Base-by-base conservation (phyloP, 345 rosid genomes). In the Angophora floribunda region DNA sequence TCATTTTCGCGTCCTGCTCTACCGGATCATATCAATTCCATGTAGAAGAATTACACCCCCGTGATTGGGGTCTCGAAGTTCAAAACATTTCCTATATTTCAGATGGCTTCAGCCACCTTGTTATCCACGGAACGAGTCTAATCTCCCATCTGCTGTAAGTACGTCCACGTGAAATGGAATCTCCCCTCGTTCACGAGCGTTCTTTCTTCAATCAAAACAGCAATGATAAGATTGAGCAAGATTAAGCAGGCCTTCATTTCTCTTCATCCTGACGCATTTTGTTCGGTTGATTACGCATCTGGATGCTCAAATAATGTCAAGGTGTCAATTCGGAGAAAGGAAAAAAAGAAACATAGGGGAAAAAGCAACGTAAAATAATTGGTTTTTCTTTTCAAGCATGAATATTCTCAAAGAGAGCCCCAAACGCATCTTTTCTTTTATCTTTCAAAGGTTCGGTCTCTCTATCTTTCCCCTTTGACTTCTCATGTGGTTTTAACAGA, bases 381-480 rank as follows among this genome's bases (percentile, higher is more conserved):
- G 32, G 36, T n/a, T n/a, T 67, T 32, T 55, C 28, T 55, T 55
- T 55, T 63, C 14, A 47, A 45, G 30, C 36, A 52, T 44, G 87
- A 61, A 86, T 61, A 61, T 86, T 86, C 55, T 17, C 87, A 63
- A 75, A 63, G 21, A 5, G 52, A 10, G 13, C 9, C 26, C 50
- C 87, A 17, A 28, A 86, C 80, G 51, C 52, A 44, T 47, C 80
- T 86, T 87, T 78, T 79, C 53, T 21, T 70, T 45, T 51, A 75
- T 30, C 88, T 87, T 87, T 87, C 88, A 78, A 53, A 87, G 88
- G 86, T 87, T 87, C 88, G 50, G 47, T 87, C 85, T 50, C 8
- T 16, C 61, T 7, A 55, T 55, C 86, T 70, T 75, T 87, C 45
- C 57, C 32, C 67, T 87, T 52, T 87, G 88, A 87, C 88, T 87